phyloP scores from a whole-genome alignment of 768 basidiomycete genomes.

The Russula sp. region DNA sequence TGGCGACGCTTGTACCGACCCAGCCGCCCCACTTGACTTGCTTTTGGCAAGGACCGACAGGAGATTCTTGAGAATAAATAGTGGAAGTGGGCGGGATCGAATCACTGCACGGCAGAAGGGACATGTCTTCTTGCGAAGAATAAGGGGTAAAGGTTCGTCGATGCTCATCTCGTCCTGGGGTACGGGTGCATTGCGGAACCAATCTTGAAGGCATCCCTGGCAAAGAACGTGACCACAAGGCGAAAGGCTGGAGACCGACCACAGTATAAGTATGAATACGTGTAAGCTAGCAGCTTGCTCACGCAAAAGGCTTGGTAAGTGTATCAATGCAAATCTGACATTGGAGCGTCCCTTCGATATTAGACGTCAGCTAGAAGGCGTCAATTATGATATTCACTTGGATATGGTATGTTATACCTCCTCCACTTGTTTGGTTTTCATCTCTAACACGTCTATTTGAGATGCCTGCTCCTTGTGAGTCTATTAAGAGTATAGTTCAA shows the following conservation, averaged over 20 bases:
- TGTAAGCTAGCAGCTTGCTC: conserved; percentile 34
- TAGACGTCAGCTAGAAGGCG: conserved; percentile 46
- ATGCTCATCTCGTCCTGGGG: conserved; percentile 46
- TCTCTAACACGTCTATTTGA: conserved; percentile 45
- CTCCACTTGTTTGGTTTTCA: conserved; percentile 50
- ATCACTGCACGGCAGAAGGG: conserved; percentile 66
- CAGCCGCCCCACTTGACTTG: conserved; percentile 35
- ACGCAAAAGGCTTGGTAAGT: conserved; percentile 64
- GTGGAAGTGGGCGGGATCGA: conserved; percentile 57
- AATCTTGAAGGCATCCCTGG: conserved; percentile 65
- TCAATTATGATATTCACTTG: background rate
- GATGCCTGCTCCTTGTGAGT: conserved; percentile 46
- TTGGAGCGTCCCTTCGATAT: conserved; percentile 57
- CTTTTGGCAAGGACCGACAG: conserved; percentile 47
- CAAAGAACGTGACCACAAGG: conserved; percentile 83
- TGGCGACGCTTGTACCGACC: conserved; percentile 33
- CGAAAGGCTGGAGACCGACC: conserved; percentile 47
- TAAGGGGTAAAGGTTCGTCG: conserved; percentile 45
- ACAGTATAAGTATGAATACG: conserved; percentile 21
- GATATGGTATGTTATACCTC: conserved; percentile 44
- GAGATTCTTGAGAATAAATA: conserved; percentile 66
- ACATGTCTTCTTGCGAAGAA: conserved; percentile 65
- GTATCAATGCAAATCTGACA: conserved; percentile 81
- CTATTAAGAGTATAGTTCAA: conserved; percentile 35
- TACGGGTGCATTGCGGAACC: conserved; percentile 69